Evolutionary conservation across 2,329 filamentous ascomycete species (phyloP).

Genomic region (Verticillium albo-atrum): DNA sequence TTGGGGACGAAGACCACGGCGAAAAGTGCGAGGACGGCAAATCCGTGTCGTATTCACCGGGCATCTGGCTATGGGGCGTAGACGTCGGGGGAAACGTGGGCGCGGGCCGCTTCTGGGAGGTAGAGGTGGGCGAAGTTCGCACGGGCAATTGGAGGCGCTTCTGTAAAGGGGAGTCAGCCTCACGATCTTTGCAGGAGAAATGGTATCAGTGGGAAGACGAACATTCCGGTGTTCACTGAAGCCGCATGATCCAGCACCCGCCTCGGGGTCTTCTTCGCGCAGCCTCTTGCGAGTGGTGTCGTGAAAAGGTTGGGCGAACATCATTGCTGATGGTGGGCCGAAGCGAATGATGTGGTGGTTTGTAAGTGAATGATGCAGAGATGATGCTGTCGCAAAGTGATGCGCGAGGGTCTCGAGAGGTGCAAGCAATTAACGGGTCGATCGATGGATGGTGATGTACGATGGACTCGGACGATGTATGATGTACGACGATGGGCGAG

Average conservation of each 20-base stretch:
- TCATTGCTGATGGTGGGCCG: slow-evolving; percentile 15
- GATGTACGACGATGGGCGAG: not conserved
- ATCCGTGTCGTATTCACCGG: slow-evolving; percentile 34
- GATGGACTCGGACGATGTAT: not conserved
- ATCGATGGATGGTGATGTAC: not conserved
- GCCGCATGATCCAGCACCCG: slow-evolving; percentile 30
- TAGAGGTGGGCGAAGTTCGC: slow-evolving; percentile 37
- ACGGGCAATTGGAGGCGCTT: slow-evolving; percentile 52
- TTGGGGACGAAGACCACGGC: slow-evolving; percentile 22
- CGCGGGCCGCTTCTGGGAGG: slow-evolving; percentile 21
- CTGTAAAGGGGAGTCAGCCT: slow-evolving; percentile 22
- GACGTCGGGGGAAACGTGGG: slow-evolving; percentile 1
- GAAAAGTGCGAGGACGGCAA: slow-evolving; percentile 25
- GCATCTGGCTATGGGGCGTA: slow-evolving; percentile 25
- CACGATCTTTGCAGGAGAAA: not conserved
- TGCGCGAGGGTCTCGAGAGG: not conserved
- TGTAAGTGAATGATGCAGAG: not conserved
- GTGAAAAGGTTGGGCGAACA: slow-evolving; percentile 28
- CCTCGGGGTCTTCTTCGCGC: slow-evolving; percentile 44
- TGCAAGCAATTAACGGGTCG: not conserved
- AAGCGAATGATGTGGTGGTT: not conserved
- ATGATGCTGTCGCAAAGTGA: not conserved
- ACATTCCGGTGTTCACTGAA: slow-evolving; percentile 49
- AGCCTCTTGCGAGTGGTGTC: slow-evolving; percentile 38
- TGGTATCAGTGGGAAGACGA: slow-evolving; percentile 15